Evolutionary conservation across 805 yeast species (phyloP).

Genomic region (Clavispora santaluciae): DNA sequence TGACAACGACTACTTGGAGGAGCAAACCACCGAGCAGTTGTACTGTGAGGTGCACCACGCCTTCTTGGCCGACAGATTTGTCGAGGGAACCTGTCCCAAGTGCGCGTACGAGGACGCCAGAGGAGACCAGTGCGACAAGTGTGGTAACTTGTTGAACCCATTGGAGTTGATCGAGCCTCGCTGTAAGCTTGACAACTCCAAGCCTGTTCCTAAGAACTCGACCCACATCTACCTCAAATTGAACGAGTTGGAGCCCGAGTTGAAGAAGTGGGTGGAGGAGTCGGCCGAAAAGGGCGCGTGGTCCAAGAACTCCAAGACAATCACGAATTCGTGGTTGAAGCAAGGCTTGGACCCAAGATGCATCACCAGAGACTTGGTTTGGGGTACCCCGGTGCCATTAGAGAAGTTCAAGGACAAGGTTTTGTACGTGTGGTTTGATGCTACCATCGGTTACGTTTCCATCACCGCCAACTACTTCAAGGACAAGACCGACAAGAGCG

Average conservation of each 20-base stretch:
- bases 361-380: constrained; percentile 91
- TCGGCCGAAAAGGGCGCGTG: constrained; percentile 74
- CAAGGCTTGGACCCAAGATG: constrained; percentile 93
- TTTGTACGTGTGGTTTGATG: constrained; percentile 98
- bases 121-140: constrained; percentile 98
- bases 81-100: constrained; percentile 95
- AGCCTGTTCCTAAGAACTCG: constrained; percentile 77
- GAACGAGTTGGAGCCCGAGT: constrained; percentile 75
- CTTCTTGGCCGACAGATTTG: constrained; percentile 92
- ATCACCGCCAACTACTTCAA: constrained; percentile 85
- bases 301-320: constrained; percentile 87
- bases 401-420: constrained; percentile 85
- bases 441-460: constrained; percentile 93
- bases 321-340: constrained; percentile 89
- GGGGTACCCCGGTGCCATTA: constrained; percentile 99
- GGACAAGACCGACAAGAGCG: constrained; percentile 41
- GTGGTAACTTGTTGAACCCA: constrained; percentile 87
- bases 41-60: constrained; percentile 89
- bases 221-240: constrained; percentile 81
- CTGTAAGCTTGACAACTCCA: constrained; percentile 83
- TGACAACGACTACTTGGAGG: constrained; percentile 78
- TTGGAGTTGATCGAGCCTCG: constrained; percentile 91
- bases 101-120: constrained; percentile 96
- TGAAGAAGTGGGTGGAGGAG: constrained; percentile 66
- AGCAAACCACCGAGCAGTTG: constrained; percentile 81